A percentile compares a stretch with the other conserved stretches of the same genome.
Conservation (phyloP, 176 grass and related monocot genomes). For the Carex pumila region DNA sequence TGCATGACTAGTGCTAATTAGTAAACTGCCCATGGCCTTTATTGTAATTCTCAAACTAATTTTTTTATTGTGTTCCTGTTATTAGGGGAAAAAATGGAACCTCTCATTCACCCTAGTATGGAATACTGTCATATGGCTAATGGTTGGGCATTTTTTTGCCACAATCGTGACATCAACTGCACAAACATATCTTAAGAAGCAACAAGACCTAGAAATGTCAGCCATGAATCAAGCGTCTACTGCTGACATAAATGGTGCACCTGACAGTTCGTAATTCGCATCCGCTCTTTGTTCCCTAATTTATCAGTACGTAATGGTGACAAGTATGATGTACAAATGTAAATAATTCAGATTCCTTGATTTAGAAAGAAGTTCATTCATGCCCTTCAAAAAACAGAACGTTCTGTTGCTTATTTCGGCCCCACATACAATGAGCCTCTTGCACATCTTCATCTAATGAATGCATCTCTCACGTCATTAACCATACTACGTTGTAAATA, state of each 20-base stretch:
- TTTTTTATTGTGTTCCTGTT: neutral
- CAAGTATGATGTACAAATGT: neutral
- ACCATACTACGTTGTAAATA: neutral
- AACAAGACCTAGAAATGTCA: constrained; percentile 66
- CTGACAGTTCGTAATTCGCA: neutral
- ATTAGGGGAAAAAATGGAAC: constrained; percentile 71
- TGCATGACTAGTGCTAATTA: neutral
- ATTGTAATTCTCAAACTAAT: neutral
- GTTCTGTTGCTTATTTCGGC: neutral
- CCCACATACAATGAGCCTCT: neutral
- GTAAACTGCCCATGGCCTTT: neutral
- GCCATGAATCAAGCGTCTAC: neutral
- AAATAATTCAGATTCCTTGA: neutral
- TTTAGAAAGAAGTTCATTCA: neutral
- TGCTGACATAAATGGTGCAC: neutral
- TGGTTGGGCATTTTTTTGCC: constrained; percentile 72
- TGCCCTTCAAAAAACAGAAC: no score
- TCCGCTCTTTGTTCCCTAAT: neutral
- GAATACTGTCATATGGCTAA: constrained; percentile 76
- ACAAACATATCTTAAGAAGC: constrained; percentile 65
- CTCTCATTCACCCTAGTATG: constrained; percentile 79
- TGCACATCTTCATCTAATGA: neutral
- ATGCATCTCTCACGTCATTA: no score
- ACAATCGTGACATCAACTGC: constrained; percentile 83
- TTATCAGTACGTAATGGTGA: neutral